Conservation (phyloP, 1,284 basidiomycete species). For the Vanrija sp. region DNA sequence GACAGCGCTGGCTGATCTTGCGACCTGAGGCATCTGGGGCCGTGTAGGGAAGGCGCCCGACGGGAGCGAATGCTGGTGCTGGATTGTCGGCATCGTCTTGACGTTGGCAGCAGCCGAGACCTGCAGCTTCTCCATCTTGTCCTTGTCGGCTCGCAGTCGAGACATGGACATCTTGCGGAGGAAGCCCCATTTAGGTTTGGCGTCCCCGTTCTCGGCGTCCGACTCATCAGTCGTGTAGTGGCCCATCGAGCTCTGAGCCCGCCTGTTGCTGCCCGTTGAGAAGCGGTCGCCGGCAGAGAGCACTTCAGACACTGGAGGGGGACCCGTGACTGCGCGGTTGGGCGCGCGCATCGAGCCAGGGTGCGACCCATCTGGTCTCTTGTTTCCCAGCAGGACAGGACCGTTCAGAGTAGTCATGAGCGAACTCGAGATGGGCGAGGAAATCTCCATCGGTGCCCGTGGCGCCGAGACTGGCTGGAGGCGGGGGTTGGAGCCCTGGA, state of each 20-base stretch:
- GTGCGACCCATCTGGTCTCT: conserved; percentile 1
- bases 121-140: conserved; percentile 16
- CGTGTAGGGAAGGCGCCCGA: conserved; percentile 8
- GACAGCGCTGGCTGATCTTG: conserved; percentile 29
- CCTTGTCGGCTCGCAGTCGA: conserved; percentile 22
- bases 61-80: conserved; percentile 35
- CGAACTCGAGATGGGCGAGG: too few species aligned
- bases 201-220: conserved; percentile 1
- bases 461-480: background rate
- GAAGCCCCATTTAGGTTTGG: conserved; percentile 70
- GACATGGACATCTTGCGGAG: conserved; percentile 96
- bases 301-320: conserved; percentile 3
- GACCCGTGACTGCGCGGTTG: conserved; percentile 8
- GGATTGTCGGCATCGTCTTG: conserved; percentile 30
- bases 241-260: conserved; percentile 13
- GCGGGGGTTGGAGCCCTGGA: background rate
- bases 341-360: background rate
- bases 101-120: conserved; percentile 37
- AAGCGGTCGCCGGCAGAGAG: conserved; percentile 1
- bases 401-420: background rate
- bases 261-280: conserved; percentile 1
- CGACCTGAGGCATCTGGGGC: background rate
- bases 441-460: too few species aligned
- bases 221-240: conserved; percentile 6
- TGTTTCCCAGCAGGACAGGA: background rate